Base-by-base conservation (phyloP, 164 flowering plant genomes). In the Paratinospora sagittata region DNA sequence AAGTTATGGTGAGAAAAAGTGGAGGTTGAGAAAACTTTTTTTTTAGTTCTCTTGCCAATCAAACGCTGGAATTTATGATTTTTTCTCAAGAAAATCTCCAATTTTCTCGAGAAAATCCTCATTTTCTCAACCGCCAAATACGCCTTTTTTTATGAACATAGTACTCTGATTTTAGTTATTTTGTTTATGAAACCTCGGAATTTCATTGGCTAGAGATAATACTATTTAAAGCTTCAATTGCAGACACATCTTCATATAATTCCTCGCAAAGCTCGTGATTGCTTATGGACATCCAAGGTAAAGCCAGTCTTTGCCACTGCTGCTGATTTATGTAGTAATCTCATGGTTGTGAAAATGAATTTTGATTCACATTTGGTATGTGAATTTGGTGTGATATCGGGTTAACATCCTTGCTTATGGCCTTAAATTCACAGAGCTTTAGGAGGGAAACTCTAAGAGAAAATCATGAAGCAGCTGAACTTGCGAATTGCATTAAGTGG, bases 231-330 rank as follows among this genome's bases (percentile, higher is more conserved):
- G 14, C 43, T 52, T 24, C 33, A 30, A 63, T 71, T 81, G 76
- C 88, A 91, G 98, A 91, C 96, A 8, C 98, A 93, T 78, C 82
- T 93, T 69, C 97, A 93, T 70, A 87, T 91, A 78, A 89, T 93
- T 66, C 98, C 97, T 19, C 91, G 98, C 7, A 93, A 87, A 75
- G 88, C 82, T 70, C 69, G 74, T 30, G 98, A 93, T 69, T 80
- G 86, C 72, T 77, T 93, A 57, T 93, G 98, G 98, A 78, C 85
- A 57, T 89, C 98, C 8, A 85, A 93, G 96, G 98, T 93, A 85
- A 62, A 70, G 6, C 0, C 61, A 55, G 19, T 9, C 27, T 39
- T 30, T 52, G 17, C 16, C 33, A 14, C 72, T 10, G 11, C 55
- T 74, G 11, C 37, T 64, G 30, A 30, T 63, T 52, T 61, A 11